phyloP scores from a whole-genome alignment of 192 early-diverging fungal genomes.

The Helicostylum pulchrum region DNA sequence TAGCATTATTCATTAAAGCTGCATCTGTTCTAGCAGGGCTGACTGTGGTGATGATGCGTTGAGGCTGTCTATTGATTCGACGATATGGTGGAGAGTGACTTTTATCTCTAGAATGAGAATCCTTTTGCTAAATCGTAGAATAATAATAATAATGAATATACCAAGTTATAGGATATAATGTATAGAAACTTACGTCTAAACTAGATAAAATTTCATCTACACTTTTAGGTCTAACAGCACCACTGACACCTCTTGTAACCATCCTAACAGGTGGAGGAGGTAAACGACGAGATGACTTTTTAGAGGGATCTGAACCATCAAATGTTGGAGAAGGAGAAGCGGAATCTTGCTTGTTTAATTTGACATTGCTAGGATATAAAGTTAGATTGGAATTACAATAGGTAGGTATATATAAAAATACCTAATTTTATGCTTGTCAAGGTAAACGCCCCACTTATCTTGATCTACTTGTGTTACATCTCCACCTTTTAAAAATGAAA shows the following conservation, averaged over 20 bases:
- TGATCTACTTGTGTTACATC: slow-evolving; percentile 12
- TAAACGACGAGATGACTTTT: slow-evolving; percentile 38
- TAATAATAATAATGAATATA: background rate
- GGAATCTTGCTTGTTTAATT: slow-evolving; percentile 11
- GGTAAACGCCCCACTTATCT: slow-evolving; percentile 23
- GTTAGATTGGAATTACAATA: background rate
- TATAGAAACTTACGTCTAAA: slow-evolving; percentile 19
- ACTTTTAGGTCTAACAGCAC: slow-evolving; percentile 53
- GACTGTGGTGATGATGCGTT: no score
- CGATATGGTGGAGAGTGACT: background rate
- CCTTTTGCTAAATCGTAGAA: background rate
- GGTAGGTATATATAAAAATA: background rate
- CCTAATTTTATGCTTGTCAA: slow-evolving; percentile 20
- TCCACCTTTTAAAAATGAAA: slow-evolving; percentile 16
- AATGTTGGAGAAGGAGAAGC: no score
- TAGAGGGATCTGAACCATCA: slow-evolving; percentile 36
- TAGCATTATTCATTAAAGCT: slow-evolving; percentile 2
- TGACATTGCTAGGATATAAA: no score
- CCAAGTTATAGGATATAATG: no score
- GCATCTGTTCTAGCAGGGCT: slow-evolving; percentile 22
- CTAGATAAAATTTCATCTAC: slow-evolving; percentile 54
- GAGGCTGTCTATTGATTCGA: background rate
- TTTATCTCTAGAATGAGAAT: background rate
- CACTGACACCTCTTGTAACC: slow-evolving; percentile 58
- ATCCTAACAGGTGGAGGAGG: slow-evolving; percentile 53